Evolutionary conservation across 1,284 basidiomycete genomes (phyloP), one percentile per base, ranked within the genome.

Genomic region (Athelia psychrophila): DNA sequence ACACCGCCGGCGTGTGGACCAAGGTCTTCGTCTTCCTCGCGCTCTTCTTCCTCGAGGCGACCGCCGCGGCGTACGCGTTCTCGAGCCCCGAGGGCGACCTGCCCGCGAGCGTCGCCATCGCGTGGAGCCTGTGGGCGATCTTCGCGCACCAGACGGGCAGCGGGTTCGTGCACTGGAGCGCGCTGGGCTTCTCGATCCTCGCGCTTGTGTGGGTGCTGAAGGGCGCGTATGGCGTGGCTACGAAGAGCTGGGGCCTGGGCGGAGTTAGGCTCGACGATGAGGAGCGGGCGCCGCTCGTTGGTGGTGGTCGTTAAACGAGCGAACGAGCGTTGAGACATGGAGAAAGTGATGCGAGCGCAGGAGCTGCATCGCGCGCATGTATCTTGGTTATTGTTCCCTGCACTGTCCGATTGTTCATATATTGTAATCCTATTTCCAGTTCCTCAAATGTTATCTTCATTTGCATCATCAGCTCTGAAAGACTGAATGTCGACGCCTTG

Each of bases 1-100:
- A 88, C 58, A 70, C 69, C 40, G 85, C 93, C 1, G 93, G 93
- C 23, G 72, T 95, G 54, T 93, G 92, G 84, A 96, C 93, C 66
- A 95, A 96, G 67, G 83, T 93, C 61, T 91, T 95, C 59, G 94
- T 95, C 53, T 96, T 97, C 83, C 83, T 97, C 44, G 90, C 82
- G 56, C 71, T 92, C 81, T 85, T 97, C 75, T 96, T 97, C 87
- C 86, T 98, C 57, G 94, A 96, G 70, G 88, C 84, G 19, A 97
- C 95, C 12, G 88, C 92, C 0, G 91, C 88, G 6, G 89, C 91
- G 1, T 97, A 98, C 68, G 92, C 93, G 44, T 93, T 94, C 76
- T 91, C 91, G 44, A 86, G 87, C 15, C 75, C 82, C 2, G 93
- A 97, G 68, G 95, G 95, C 56, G 95, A 98, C 63, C 81, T 97